Evolutionary conservation across 192 early-diverging fungal species (phyloP), one percentile per base, ranked within the genome.

Genomic region (Coemansia sp.): DNA sequence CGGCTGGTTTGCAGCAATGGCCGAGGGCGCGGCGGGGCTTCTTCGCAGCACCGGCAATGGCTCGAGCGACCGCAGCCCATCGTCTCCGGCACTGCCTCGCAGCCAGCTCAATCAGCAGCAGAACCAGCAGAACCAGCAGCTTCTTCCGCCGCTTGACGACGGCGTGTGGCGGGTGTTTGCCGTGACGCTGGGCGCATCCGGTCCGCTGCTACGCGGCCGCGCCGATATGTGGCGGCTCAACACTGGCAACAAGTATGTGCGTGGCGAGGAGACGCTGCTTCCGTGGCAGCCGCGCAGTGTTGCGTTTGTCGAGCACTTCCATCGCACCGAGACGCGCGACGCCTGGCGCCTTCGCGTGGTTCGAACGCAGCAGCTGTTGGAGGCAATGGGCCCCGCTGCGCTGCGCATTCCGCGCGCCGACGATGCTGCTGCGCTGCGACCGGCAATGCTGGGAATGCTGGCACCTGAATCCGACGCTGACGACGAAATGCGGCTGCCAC

Each of bases 241-340:
- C 70, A 89, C 88, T 1, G 85, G 85, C 21, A 79, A 81, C 16
- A 85, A 89, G 61, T 90, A 89, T 68, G 87, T 93, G 15, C 86
- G 88, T 8, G 92, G 92, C 49, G 87, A 91, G 51, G 92, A 93
- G 52, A 80, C 84, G 26, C 74, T 93, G 58, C 80, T 74, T 6
- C 73, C 79, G 4, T 92, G 90, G 90, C 84, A 86, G 58, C 92
- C 92, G 1, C 84, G 90, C 8, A 88, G 90, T 22, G 82, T 93
- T 5, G 87, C 83, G 0, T 72, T 88, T 42, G 75, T 93, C 18
- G 80, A 84, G 48, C 89, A 87, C 43, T 90, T 72, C 43, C 62
- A 71, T 21, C 61, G 59, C 45, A 16, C 51, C 6, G 73, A 73
- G 41, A 61, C 67, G 37, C 26, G 41, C 1, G 78, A 77, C 16